Conservation (phyloP, 768 basidiomycete genomes). For the Suillus occidentalis region DNA sequence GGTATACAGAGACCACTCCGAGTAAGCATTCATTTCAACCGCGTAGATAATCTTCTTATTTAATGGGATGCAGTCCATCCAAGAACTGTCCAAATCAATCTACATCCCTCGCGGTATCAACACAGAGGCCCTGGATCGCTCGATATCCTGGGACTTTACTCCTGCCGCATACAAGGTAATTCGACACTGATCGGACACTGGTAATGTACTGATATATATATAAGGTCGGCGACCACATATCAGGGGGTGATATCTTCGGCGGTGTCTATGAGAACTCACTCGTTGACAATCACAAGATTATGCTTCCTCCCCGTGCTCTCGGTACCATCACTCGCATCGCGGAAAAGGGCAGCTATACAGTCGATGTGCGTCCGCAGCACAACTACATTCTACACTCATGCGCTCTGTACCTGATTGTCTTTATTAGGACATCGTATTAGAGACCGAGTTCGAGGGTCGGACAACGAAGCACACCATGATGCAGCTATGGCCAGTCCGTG, state of each 20-base stretch:
- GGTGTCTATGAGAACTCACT: slow-evolving; percentile 96
- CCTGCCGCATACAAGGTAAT: slow-evolving; percentile 75
- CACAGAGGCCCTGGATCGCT: slow-evolving; percentile 89
- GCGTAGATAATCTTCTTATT: slow-evolving; percentile 12
- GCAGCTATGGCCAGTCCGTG: slow-evolving; percentile 99
- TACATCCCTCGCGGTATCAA: slow-evolving; percentile 99
- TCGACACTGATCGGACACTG: background rate
- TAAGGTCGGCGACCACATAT: slow-evolving; percentile 94
- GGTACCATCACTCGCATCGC: slow-evolving; percentile 94
- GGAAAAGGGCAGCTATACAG: slow-evolving; percentile 90
- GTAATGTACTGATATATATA: slow-evolving; percentile 10
- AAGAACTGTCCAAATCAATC: slow-evolving; percentile 97
- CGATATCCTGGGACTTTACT: slow-evolving; percentile 92
- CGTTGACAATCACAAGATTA: slow-evolving; percentile 95
- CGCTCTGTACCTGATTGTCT: slow-evolving; percentile 6
- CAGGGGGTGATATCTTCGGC: slow-evolving; percentile 96
- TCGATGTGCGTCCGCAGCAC: slow-evolving; percentile 60
- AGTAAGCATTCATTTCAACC: slow-evolving; percentile 43
- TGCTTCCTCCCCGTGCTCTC: slow-evolving; percentile 90
- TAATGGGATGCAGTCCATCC: slow-evolving; percentile 61
- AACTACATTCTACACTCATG: background rate
- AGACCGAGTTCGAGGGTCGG: slow-evolving; percentile 98
- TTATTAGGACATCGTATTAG: slow-evolving; percentile 84
- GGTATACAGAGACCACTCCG: slow-evolving; percentile 92
- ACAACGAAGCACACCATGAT: slow-evolving; percentile 91